Percentiles rank a stretch among this genome's conserved stretches.
Conservation (phyloP, 2,329 filamentous ascomycete species). For the Aspergillus pseudoviridinutans region DNA sequence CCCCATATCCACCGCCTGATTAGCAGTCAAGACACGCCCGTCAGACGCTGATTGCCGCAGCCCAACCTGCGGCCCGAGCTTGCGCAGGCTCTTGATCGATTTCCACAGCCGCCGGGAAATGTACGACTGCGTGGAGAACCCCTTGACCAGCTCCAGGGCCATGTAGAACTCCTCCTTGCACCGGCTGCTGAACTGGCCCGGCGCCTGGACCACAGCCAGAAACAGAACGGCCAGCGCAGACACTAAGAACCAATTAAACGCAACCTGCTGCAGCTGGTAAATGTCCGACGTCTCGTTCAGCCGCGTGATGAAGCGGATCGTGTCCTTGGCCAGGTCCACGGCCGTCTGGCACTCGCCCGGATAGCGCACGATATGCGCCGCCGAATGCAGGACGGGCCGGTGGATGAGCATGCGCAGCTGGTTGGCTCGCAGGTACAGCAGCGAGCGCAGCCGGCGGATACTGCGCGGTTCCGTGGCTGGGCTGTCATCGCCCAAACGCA, state of each 20-base stretch:
- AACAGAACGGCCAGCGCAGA: slow-evolving; percentile 61
- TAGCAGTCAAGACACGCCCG: not conserved
- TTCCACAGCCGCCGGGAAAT: slow-evolving; percentile 61
- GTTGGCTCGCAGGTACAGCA: slow-evolving; percentile 83
- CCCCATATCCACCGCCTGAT: not conserved
- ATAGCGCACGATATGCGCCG: slow-evolving; percentile 72
- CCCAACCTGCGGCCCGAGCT: slow-evolving; percentile 57
- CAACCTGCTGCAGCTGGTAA: slow-evolving; percentile 58
- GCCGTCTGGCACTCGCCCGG: slow-evolving; percentile 65
- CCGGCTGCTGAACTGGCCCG: slow-evolving; percentile 53
- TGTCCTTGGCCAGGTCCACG: slow-evolving; percentile 61
- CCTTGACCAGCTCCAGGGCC: slow-evolving; percentile 60
- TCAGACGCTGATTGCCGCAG: slow-evolving; percentile 26
- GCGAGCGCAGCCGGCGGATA: slow-evolving; percentile 69
- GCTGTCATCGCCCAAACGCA: slow-evolving; percentile 50
- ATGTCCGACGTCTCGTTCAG: slow-evolving; percentile 60
- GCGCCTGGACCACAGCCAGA: slow-evolving; percentile 60
- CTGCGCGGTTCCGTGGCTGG: slow-evolving; percentile 52
- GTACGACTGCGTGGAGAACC: slow-evolving; percentile 56
- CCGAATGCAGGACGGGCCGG: slow-evolving; percentile 73
- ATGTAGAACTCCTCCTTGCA: slow-evolving; percentile 63
- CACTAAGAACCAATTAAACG: slow-evolving; percentile 64
- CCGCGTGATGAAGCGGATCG: slow-evolving; percentile 56
- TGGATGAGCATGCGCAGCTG: slow-evolving; percentile 87
- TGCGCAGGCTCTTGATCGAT: slow-evolving; percentile 57